phyloP scores from a whole-genome alignment of 371 early-diverging fungal species.

The Syncephalastrum contaminatum region DNA sequence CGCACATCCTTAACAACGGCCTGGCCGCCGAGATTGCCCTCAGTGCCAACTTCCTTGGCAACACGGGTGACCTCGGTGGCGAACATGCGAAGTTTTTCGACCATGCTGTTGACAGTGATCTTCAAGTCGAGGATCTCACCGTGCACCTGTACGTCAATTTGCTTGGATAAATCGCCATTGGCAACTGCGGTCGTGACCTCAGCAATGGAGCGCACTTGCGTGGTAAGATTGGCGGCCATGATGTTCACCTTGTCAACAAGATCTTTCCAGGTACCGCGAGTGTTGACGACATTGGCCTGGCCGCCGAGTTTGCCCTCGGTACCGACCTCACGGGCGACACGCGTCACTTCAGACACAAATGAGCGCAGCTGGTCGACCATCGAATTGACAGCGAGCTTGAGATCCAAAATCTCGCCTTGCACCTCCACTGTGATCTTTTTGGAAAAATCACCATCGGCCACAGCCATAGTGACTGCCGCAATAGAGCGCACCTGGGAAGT shows the following conservation, averaged over 20 bases:
- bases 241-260: conserved; percentile 59
- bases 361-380: conserved; percentile 53
- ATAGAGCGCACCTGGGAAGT: conserved; percentile 62
- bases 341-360: conserved; percentile 50
- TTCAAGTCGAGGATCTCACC: conserved; percentile 44
- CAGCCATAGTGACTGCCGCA: conserved; percentile 57
- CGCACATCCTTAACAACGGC: conserved; percentile 41
- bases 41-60: conserved; percentile 49
- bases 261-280: conserved; percentile 63
- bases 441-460: conserved; percentile 56
- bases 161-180: conserved; percentile 43
- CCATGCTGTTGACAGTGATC: conserved; percentile 46
- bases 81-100: conserved; percentile 43
- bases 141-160: conserved; percentile 28
- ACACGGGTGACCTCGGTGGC: conserved; percentile 47
- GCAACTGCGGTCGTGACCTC: conserved; percentile 58
- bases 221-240: conserved; percentile 59
- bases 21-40: conserved; percentile 46
- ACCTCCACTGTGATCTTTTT: conserved; percentile 38
- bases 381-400: conserved; percentile 39
- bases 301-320: conserved; percentile 56
- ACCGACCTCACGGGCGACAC: conserved; percentile 54
- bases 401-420: conserved; percentile 45
- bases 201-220: conserved; percentile 57
- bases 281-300: conserved; percentile 43